These are phyloP conservation scores for Prinsepia uniflora DNA, from an alignment of 306 rosid species.

Conservation along the genomic window DNA sequence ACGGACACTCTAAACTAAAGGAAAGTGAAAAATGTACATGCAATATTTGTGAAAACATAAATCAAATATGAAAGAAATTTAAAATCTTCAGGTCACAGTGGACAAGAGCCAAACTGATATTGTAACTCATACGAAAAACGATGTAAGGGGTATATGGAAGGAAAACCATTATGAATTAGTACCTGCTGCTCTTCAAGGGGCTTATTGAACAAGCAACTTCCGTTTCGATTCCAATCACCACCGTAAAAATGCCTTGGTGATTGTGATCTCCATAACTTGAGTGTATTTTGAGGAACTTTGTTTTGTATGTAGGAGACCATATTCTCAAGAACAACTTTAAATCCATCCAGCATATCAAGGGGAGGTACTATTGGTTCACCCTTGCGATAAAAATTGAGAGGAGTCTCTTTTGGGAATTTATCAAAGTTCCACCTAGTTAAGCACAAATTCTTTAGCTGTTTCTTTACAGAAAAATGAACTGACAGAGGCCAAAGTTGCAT, in stretches of 20 bases:
- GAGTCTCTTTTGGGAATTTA: constrained; percentile 76
- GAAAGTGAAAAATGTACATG: background rate
- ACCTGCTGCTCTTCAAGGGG: constrained; percentile 79
- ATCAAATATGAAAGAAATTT: background rate
- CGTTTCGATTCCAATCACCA: constrained; percentile 93
- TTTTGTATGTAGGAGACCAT: constrained; percentile 54
- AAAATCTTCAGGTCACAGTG: background rate
- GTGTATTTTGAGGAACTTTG: constrained; percentile 52
- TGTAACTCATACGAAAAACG: background rate
- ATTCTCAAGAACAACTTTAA: constrained; percentile 58
- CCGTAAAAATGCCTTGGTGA: constrained; percentile 89
- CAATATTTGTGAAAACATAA: background rate
- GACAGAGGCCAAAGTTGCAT: background rate
- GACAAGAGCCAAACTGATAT: constrained; percentile 1
- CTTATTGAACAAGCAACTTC: constrained; percentile 75
- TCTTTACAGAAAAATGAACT: background rate
- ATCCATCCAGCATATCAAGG: constrained; percentile 61
- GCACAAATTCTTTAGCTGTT: constrained; percentile 13
- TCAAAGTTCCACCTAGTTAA: constrained; percentile 79
- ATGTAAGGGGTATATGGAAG: constrained; percentile 4
- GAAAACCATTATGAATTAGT: constrained; percentile 22
- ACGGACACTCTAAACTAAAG: background rate
- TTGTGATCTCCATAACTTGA: constrained; percentile 82
- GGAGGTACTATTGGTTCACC: constrained; percentile 66
- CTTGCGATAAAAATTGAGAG: constrained; percentile 69